Conservation (phyloP, 495 filamentous ascomycete genomes). For the Oleoguttula mirabilis region DNA sequence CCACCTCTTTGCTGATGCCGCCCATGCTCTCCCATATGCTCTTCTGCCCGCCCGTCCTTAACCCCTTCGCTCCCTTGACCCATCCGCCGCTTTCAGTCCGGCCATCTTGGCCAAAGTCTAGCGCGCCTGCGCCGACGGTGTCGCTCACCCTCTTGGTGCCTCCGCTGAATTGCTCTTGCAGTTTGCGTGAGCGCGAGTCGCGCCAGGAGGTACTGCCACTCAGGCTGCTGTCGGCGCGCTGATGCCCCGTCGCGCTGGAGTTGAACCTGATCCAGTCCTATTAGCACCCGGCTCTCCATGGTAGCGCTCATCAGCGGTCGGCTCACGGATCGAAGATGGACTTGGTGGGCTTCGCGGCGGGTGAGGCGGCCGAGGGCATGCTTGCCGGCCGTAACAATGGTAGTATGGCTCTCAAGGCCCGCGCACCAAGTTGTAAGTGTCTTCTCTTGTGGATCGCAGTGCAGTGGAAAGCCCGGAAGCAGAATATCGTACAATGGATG, state of each 20-base stretch:
- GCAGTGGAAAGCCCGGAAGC: no score
- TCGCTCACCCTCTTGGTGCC: conserved; percentile 43
- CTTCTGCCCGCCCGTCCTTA: conserved; percentile 35
- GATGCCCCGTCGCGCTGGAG: conserved; percentile 67
- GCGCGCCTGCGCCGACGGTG: conserved; percentile 41
- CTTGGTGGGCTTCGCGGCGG: conserved; percentile 5
- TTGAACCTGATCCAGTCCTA: no score
- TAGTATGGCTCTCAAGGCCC: no score
- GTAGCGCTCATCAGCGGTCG: no score
- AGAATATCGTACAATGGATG: no score
- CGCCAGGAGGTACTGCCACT: conserved; percentile 57
- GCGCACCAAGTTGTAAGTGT: no score
- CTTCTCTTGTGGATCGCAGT: no score
- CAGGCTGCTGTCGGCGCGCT: conserved; percentile 53
- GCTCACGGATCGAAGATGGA: conserved; percentile 53
- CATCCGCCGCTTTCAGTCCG: conserved; percentile 32
- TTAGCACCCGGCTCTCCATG: no score
- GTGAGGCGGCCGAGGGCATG: background rate
- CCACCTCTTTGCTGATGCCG: conserved; percentile 23
- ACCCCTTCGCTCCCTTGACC: conserved; percentile 35
- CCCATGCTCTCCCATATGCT: conserved; percentile 27
- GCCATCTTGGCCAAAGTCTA: conserved; percentile 30
- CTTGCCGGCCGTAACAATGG: background rate
- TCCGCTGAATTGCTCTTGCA: conserved; percentile 52
- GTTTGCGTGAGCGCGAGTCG: conserved; percentile 50